A percentile compares a stretch with the other conserved stretches of the same genome.
Evolutionary conservation across 2,329 filamentous ascomycete genomes (phyloP).

Genomic region (Aphanoascus verrucosus): DNA sequence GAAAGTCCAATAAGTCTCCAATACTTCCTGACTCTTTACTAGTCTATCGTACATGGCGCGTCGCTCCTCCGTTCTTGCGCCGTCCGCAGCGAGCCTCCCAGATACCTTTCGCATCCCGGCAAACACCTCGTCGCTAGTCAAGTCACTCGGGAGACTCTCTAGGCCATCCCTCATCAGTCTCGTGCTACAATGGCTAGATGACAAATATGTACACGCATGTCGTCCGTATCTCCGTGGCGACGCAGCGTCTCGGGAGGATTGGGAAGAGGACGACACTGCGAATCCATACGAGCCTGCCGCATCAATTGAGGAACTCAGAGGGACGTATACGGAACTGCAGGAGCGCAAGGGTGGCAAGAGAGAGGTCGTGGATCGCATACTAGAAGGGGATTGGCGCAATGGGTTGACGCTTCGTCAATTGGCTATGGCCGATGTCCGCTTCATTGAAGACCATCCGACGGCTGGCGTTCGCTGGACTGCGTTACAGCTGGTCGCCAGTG

Average conservation of each 20-base stretch:
- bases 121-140: conserved; percentile 53
- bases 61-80: conserved; percentile 38
- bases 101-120: conserved; percentile 59
- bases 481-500: conserved; percentile 32
- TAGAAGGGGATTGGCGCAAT: conserved; percentile 48
- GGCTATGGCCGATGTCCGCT: conserved; percentile 45
- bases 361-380: conserved; percentile 46
- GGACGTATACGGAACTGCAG: conserved; percentile 53
- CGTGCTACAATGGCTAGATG: conserved; percentile 65
- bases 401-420: conserved; percentile 46
- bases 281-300: conserved; percentile 59
- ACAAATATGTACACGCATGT: conserved; percentile 50
- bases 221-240: conserved; percentile 44
- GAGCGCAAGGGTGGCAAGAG: conserved; percentile 43
- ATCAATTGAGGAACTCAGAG: conserved; percentile 55
- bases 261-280: conserved; percentile 48
- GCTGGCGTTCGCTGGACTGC: conserved; percentile 43
- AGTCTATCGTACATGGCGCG: conserved; percentile 12
- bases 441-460: conserved; percentile 44
- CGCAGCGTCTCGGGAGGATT: conserved; percentile 22
- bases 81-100: conserved; percentile 61
- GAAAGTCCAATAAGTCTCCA: background rate
- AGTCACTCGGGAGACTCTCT: conserved; percentile 58
- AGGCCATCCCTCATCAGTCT: conserved; percentile 61
- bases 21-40: background rate